phyloP scores from a whole-genome alignment of 2,329 filamentous ascomycete genomes.

The Colletotrichum sp. region DNA sequence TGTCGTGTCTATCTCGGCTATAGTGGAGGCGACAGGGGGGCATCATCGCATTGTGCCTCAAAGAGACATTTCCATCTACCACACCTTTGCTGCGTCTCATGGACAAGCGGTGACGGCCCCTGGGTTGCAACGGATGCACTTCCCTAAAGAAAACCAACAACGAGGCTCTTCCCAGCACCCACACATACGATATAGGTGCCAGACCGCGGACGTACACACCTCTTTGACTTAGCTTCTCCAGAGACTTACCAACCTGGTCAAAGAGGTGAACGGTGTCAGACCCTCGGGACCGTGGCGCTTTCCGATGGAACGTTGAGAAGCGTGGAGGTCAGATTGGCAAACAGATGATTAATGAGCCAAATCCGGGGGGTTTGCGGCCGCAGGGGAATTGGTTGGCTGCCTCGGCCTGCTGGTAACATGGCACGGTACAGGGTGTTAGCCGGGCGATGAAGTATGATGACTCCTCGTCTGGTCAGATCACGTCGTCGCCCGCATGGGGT shows the following conservation, averaged over 20 bases:
- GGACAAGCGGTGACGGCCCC: conserved; percentile 5
- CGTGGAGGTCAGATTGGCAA: conserved; percentile 6
- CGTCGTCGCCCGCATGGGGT: conserved; percentile 16
- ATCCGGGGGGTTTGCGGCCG: neutral
- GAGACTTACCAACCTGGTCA: neutral
- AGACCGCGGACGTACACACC: neutral
- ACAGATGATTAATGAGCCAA: conserved; percentile 2
- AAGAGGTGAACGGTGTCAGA: conserved; percentile 8
- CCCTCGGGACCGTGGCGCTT: conserved; percentile 11
- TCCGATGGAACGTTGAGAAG: conserved; percentile 14
- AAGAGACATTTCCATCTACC: neutral
- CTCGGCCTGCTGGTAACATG: conserved; percentile 10
- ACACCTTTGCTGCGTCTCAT: neutral
- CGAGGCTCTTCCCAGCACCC: neutral
- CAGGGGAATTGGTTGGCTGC: conserved; percentile 10
- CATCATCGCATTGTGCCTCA: neutral
- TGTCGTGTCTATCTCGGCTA: neutral
- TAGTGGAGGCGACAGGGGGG: neutral
- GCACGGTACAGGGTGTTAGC: conserved; percentile 1
- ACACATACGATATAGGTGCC: neutral
- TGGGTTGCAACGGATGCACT: neutral
- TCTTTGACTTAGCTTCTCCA: neutral
- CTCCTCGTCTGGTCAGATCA: conserved; percentile 9
- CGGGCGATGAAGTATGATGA: conserved; percentile 12
- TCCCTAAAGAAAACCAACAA: neutral